Evolutionary conservation across 164 flowering plant genomes (phyloP), one percentile per base, ranked within the genome.

Genomic region (Buxus sempervirens): DNA sequence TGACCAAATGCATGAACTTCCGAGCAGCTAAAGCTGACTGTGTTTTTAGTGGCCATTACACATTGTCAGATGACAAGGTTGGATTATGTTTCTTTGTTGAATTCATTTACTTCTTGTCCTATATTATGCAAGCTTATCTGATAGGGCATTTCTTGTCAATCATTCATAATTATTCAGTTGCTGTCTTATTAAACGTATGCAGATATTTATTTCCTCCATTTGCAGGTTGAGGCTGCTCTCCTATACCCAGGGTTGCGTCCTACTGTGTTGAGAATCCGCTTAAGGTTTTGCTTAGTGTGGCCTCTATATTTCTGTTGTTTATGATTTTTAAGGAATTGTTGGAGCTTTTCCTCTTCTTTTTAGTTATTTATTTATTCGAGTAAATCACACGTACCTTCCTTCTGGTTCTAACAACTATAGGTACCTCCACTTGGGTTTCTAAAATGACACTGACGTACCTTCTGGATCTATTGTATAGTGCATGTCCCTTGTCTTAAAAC

Each of bases 161-260:
- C 51, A 45, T 45, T 45, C 51, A 45, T 45, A 10, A n/a, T n/a
- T n/a, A n/a, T n/a, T n/a, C n/a, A n/a, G n/a, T 45, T 45, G 16
- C 18, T 1, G 14, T 45, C 51, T 10, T 32, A 32, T 32, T 32
- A 32, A 3, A 32, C 38, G 7, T 32, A 32, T 32, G 38, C 45
- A 38, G 9, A 59, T 55, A 56, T 41, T 49, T 56, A 32, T 19
- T 36, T 18, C 8, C n/a, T 70, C 32, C 42, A 54, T 68, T 78
- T 78, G 58, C 86, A 95, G 99, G 82, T 92, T 80, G 97, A 90
- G 77, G 97, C 94, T 74, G 98, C 99, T 71, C 74, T 90, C 59
- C 63, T 95, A 63, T 95, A 95, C 79, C 96, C 99, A 42, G 98
- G 98, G 25, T 28, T 82, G 87, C 89, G 96, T 58, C 98, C 91